phyloP scores from a whole-genome alignment of 352 stramenopile species.

The Saprolegnia diclina region DNA sequence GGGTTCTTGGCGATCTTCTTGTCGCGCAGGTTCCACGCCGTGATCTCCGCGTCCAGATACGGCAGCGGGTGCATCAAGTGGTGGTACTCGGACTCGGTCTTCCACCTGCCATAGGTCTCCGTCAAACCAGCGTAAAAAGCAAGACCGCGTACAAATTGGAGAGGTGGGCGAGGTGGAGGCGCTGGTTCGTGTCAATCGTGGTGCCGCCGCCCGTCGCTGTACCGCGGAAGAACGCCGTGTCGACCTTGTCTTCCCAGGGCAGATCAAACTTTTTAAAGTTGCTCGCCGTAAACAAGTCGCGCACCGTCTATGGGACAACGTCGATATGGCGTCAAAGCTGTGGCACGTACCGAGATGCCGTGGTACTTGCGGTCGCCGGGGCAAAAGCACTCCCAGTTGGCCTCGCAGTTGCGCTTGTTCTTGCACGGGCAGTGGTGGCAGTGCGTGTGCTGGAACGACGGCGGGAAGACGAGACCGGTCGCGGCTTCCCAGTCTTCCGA shows the following conservation, averaged over 20 bases:
- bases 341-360: constrained; percentile 43
- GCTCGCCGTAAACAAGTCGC: constrained; percentile 94
- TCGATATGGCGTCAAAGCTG: neutral
- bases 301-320: constrained; percentile 26
- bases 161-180: constrained; percentile 89
- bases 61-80: constrained; percentile 59
- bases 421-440: constrained; percentile 68
- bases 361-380: constrained; percentile 62
- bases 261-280: constrained; percentile 97
- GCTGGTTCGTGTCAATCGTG: constrained; percentile 95
- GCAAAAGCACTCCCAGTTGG: constrained; percentile 77
- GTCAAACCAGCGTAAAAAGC: neutral
- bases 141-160: constrained; percentile 40
- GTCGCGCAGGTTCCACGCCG: constrained; percentile 94
- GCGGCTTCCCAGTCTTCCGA: constrained; percentile 93
- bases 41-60: constrained; percentile 96
- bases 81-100: constrained; percentile 81
- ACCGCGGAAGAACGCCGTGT: constrained; percentile 97
- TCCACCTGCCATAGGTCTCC: constrained; percentile 67
- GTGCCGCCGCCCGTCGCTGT: constrained; percentile 94
- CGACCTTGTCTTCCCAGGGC: constrained; percentile 93
- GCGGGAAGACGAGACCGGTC: constrained; percentile 86
- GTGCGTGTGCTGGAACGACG: constrained; percentile 86
- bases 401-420: constrained; percentile 61
- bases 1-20: constrained; percentile 93